A percentile compares a stretch with the other conserved stretches of the same genome.
Evolutionary conservation across 1,139 yeast species (phyloP).

Genomic region (Fermentozyma sake): DNA sequence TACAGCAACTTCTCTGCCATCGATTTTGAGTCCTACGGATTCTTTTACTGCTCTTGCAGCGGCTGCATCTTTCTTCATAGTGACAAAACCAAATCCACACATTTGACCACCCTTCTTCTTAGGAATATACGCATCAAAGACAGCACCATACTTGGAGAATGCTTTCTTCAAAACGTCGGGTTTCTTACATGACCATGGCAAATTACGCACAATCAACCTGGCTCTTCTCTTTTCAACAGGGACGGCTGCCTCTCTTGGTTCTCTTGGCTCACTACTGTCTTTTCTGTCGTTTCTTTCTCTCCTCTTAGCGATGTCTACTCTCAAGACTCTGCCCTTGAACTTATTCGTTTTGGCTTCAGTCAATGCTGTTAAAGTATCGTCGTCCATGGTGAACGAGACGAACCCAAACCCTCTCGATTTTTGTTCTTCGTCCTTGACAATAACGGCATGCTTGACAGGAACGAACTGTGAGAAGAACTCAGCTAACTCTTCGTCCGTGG

Average conservation of each 20-base stretch:
- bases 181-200: conserved; percentile 93
- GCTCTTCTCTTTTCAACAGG: conserved; percentile 66
- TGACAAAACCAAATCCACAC: conserved; percentile 94
- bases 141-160: conserved; percentile 79
- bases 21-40: conserved; percentile 69
- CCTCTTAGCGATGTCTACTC: conserved; percentile 87
- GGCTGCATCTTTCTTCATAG: conserved; percentile 74
- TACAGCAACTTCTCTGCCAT: conserved; percentile 90
- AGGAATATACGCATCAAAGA: conserved; percentile 86
- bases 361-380: conserved; percentile 77
- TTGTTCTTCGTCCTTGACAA: conserved; percentile 74
- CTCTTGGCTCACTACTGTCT: conserved; percentile 11
- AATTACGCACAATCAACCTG: conserved; percentile 79
- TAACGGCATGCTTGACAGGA: conserved; percentile 92
- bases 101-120: conserved; percentile 82
- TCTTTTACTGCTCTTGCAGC: conserved; percentile 83
- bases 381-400: conserved; percentile 82
- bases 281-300: conserved; percentile 64
- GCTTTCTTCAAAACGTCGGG: conserved; percentile 65
- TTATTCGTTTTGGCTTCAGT: conserved; percentile 61
- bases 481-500: conserved; percentile 75
- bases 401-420: conserved; percentile 92
- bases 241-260: conserved; percentile 24
- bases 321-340: conserved; percentile 60
- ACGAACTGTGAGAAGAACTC: conserved; percentile 87